These are phyloP conservation scores for Oryza punctata DNA, from an alignment of 176 grass and related monocot species.

Conservation along the genomic window DNA sequence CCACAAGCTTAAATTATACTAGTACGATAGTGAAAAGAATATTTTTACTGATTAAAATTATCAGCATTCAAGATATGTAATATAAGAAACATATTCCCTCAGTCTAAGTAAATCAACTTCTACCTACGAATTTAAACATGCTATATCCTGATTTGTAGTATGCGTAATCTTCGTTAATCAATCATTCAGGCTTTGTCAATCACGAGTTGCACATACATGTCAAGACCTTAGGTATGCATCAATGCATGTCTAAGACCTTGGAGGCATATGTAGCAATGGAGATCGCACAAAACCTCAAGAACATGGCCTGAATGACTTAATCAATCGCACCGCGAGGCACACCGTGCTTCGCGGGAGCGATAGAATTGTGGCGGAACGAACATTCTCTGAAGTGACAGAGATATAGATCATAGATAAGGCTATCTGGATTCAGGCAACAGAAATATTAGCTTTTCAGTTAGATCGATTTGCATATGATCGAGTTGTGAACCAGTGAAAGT, in stretches of 20 bases:
- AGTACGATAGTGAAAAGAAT: background rate
- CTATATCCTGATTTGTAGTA: too few species aligned
- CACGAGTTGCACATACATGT: background rate
- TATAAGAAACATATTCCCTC: background rate
- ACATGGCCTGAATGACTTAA: background rate
- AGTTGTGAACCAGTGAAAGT: background rate
- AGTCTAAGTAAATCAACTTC: too few species aligned
- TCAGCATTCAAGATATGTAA: background rate
- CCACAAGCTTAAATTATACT: background rate
- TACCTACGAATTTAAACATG: too few species aligned
- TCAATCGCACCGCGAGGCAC: background rate
- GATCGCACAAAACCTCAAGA: background rate
- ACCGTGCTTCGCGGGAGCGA: background rate
- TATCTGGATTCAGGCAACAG: background rate
- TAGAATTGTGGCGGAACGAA: background rate
- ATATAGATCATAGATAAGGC: background rate
- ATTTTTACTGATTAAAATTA: background rate
- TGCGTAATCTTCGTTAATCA: background rate
- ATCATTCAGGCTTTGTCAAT: background rate
- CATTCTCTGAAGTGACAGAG: background rate
- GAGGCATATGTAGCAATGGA: background rate
- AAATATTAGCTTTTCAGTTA: background rate
- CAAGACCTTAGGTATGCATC: background rate
- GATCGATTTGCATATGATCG: background rate
- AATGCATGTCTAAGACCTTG: too few species aligned